phyloP scores from a whole-genome alignment of 1,284 basidiomycete genomes.

The Dichomitus squalens region DNA sequence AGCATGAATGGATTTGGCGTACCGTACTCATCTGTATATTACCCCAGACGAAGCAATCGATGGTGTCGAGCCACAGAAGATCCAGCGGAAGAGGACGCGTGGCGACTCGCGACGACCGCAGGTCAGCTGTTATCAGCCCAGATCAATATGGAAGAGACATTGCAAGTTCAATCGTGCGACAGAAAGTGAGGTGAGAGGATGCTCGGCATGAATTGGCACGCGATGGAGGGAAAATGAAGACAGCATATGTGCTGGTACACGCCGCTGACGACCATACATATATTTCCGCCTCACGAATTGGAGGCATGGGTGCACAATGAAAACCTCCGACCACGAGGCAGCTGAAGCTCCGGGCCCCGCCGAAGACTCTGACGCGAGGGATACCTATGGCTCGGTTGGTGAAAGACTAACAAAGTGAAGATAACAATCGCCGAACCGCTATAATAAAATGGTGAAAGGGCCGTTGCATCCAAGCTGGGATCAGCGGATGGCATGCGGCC shows the following conservation, averaged over 20 bases:
- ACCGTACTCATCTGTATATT: background rate
- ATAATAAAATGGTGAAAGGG: background rate
- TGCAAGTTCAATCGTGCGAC: background rate
- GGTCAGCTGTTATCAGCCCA: conserved; percentile 7
- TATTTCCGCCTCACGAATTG: background rate
- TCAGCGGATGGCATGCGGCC: conserved; percentile 1
- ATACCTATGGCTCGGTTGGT: background rate
- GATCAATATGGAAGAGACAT: background rate
- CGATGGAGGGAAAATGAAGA: background rate
- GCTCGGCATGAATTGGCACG: background rate
- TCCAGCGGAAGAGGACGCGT: background rate
- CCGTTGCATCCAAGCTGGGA: background rate
- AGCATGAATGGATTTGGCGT: background rate
- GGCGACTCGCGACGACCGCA: background rate
- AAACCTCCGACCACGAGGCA: background rate
- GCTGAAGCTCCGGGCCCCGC: conserved; percentile 1
- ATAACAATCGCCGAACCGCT: background rate
- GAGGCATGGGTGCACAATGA: background rate
- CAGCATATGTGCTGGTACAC: background rate
- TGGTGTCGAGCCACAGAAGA: background rate
- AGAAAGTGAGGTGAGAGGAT: background rate
- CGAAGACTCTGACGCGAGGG: background rate
- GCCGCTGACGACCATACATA: background rate
- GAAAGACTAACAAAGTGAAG: background rate
- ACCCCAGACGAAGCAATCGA: background rate